Evolutionary conservation across 2,329 filamentous ascomycete genomes (phyloP).

Genomic region (Monosporascus sp.): DNA sequence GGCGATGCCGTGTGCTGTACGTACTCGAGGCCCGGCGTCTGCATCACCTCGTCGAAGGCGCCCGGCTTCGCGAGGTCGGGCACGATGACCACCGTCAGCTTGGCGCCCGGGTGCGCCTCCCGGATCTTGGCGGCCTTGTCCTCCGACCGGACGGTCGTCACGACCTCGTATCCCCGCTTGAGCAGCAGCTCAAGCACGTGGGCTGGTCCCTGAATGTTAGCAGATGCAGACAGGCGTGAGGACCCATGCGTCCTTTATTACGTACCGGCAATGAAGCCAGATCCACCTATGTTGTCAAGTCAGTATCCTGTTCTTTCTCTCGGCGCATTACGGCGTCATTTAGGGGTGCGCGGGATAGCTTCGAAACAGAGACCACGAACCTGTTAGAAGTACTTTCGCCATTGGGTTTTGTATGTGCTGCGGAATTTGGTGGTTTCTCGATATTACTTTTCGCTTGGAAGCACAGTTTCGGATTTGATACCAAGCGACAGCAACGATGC

Average conservation of each 20-base stretch:
- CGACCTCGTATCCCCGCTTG: constrained; percentile 43
- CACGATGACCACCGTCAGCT: constrained; percentile 56
- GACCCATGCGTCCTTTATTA: not conserved
- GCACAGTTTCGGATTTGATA: too few species aligned
- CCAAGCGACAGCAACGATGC: too few species aligned
- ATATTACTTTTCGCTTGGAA: not conserved
- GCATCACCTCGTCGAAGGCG: constrained; percentile 65
- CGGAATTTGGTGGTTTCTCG: not conserved
- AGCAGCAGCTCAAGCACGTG: constrained; percentile 53
- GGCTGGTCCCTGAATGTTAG: constrained; percentile 27
- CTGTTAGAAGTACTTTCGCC: not conserved
- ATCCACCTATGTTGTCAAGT: constrained; percentile 34
- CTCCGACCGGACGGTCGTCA: constrained; percentile 52
- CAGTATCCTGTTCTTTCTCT: not conserved
- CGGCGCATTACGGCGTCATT: too few species aligned
- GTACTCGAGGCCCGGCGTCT: constrained; percentile 45
- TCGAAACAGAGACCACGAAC: not conserved
- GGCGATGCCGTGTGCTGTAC: constrained; percentile 59
- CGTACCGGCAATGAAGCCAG: constrained; percentile 48
- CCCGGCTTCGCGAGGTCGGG: constrained; percentile 69
- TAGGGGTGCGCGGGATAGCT: not conserved
- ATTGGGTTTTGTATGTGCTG: not conserved
- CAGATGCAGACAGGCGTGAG: not conserved
- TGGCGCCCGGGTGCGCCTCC: constrained; percentile 40
- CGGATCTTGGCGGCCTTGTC: constrained; percentile 49